Base-by-base conservation (phyloP, 257 asterid genomes). In the Ophiorrhiza pumila region DNA sequence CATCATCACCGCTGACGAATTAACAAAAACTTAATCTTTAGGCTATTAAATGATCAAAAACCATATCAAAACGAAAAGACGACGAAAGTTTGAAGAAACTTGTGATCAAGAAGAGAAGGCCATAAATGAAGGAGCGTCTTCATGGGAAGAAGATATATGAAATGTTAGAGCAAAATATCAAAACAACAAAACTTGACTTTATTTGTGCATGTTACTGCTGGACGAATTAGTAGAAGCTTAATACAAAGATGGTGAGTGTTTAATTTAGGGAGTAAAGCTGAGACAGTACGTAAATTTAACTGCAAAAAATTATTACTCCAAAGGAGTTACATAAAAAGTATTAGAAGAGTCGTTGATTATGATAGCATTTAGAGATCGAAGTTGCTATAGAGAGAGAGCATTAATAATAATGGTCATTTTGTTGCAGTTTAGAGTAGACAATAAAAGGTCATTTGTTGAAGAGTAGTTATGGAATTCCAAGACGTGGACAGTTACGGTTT, bases 401-500 rank as follows among this genome's bases (percentile, higher is more conserved):
- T n/a, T n/a, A n/a, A n/a, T n/a, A n/a, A n/a, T n/a, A n/a, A n/a
- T n/a, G n/a, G n/a, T n/a, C n/a, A n/a, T n/a, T n/a, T n/a, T n/a
- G n/a, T n/a, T n/a, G n/a, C n/a, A n/a, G n/a, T n/a, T 2, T 52
- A 18, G n/a, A 46, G 52, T 11, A 22, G 35, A 76, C 15, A n/a
- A 46, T n/a, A n/a, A 56, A 55, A 59, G 60, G 25, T 23, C 71
- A 65, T 58, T 65, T 71, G 86, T 82, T 85, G 85, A 82, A 78
- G 76, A 83, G 81, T 76, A 77, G 85, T 78, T 81, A 76, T 82
- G 84, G 39, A 71, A 75, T 65, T 58, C 47, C 42, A 64, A 69
- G 78, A 76, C 49, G 69, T 27, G 73, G 61, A 37, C 60, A 64
- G 77, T 71, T 65, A 58, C 71, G 42, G 32, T 41, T 61, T 14